Evolutionary conservation across 2,329 filamentous ascomycete genomes (phyloP).

Genomic region (Sclerotinia sclerotiorum): DNA sequence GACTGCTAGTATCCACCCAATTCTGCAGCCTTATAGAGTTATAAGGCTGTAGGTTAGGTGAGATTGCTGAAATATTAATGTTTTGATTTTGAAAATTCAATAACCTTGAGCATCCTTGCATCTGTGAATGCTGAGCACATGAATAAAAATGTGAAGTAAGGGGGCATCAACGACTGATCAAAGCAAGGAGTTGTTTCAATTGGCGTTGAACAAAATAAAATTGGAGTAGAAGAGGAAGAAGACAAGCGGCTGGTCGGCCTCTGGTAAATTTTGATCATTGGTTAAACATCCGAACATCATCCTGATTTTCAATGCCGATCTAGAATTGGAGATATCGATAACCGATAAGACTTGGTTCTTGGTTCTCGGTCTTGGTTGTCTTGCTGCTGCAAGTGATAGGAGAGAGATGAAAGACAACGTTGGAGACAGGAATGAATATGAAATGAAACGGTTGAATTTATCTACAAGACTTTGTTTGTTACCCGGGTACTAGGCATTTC

Average conservation of each 20-base stretch:
- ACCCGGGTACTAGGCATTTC: too few relatives aligned
- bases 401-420: not conserved
- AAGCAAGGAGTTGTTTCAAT: constrained; percentile 17
- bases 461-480: not conserved
- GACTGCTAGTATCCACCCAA: not conserved
- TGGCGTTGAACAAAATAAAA: not conserved
- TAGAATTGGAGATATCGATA: constrained; percentile 18
- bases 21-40: constrained; percentile 12
- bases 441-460: not conserved
- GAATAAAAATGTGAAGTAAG: constrained; percentile 1
- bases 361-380: too few relatives aligned
- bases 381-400: not conserved
- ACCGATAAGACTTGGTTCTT: constrained; percentile 9
- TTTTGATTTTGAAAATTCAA: not conserved
- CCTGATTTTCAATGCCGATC: not conserved
- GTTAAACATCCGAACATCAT: not conserved
- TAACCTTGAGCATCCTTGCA: not conserved
- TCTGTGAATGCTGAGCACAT: constrained; percentile 1
- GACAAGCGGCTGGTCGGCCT: not conserved
- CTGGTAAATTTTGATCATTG: not conserved
- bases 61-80: not conserved
- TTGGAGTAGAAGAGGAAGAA: not conserved
- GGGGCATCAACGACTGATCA: not conserved
- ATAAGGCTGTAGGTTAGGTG: not conserved
- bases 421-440: not conserved